Percentiles rank a stretch among this genome's conserved stretches.
These are phyloP conservation scores for Pisolithus sp. DNA, from an alignment of 768 basidiomycete genomes.

Conservation along the genomic window DNA sequence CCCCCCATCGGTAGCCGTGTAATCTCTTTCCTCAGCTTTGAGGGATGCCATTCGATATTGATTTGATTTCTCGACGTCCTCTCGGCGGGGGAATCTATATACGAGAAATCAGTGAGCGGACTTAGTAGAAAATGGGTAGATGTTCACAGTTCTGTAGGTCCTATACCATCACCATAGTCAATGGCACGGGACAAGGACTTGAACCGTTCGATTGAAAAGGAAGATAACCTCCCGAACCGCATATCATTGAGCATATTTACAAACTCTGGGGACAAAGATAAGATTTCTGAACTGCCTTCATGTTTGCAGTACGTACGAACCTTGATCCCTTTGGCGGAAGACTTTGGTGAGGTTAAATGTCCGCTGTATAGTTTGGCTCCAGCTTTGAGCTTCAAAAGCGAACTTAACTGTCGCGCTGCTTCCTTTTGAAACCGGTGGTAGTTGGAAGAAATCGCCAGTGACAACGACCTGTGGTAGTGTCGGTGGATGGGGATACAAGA, in stretches of 20 bases:
- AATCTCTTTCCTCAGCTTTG: constrained; percentile 46
- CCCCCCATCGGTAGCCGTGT: constrained; percentile 59
- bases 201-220: constrained; percentile 65
- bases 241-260: constrained; percentile 98
- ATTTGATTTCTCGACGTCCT: constrained; percentile 90
- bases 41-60: constrained; percentile 56
- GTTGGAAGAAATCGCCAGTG: constrained; percentile 97
- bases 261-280: constrained; percentile 52
- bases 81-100: constrained; percentile 81
- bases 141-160: constrained; percentile 83
- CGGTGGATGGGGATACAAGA: background rate
- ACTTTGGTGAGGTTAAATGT: constrained; percentile 94
- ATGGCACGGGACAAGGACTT: constrained; percentile 63
- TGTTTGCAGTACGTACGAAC: constrained; percentile 34
- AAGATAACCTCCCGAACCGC: constrained; percentile 77
- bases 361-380: constrained; percentile 67
- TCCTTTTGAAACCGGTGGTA: constrained; percentile 82
- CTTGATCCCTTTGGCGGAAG: constrained; percentile 88
- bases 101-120: background rate
- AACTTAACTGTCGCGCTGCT: constrained; percentile 56
- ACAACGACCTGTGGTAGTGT: constrained; percentile 59
- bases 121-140: background rate
- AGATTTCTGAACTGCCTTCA: background rate
- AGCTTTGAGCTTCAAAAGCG: constrained; percentile 82
- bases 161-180: constrained; percentile 71